These are phyloP conservation scores for Populus tomentosa DNA, from an alignment of 441 rosid species.

Conservation along the genomic window DNA sequence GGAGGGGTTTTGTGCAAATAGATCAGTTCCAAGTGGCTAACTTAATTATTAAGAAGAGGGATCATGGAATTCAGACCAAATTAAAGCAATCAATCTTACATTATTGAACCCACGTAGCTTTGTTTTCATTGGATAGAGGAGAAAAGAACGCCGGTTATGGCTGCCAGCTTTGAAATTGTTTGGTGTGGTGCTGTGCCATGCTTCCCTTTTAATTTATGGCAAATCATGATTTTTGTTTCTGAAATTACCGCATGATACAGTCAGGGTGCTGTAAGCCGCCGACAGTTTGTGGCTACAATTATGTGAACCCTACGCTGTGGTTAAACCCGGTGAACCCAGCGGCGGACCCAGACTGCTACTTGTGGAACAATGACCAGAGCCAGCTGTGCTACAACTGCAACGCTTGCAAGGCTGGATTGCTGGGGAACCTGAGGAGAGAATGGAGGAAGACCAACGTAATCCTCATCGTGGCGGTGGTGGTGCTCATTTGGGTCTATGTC, in stretches of 20 bases:
- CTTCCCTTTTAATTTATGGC: neutral
- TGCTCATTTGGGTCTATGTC: conserved; percentile 77
- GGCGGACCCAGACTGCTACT: conserved; percentile 38
- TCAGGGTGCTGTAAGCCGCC: conserved; percentile 82
- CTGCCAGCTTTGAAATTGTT: conserved; percentile 28
- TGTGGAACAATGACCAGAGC: conserved; percentile 58
- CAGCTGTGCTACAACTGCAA: conserved; percentile 58
- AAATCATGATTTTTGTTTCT: neutral
- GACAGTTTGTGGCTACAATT: conserved; percentile 42
- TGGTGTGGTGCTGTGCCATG: conserved; percentile 4
- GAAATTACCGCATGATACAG: conserved; percentile 21
- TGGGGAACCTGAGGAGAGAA: conserved; percentile 47
- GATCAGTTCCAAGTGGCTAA: neutral
- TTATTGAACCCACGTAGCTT: neutral
- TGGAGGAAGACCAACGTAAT: conserved; percentile 68
- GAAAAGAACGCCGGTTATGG: conserved; percentile 11
- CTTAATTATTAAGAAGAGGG: conserved; percentile 9
- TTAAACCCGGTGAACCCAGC: conserved; percentile 24
- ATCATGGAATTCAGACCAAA: neutral
- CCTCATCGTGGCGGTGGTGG: conserved; percentile 65
- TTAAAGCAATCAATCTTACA: conserved; percentile 9
- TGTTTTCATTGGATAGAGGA: conserved; percentile 17
- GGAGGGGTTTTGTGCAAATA: conserved; percentile 3
- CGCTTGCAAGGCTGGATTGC: conserved; percentile 65
- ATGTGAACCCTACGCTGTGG: conserved; percentile 56